Evolutionary conservation across 176 grass and related monocot species (phyloP), one percentile per base, ranked within the genome.

Genomic region (Alopecurus myosuroides): DNA sequence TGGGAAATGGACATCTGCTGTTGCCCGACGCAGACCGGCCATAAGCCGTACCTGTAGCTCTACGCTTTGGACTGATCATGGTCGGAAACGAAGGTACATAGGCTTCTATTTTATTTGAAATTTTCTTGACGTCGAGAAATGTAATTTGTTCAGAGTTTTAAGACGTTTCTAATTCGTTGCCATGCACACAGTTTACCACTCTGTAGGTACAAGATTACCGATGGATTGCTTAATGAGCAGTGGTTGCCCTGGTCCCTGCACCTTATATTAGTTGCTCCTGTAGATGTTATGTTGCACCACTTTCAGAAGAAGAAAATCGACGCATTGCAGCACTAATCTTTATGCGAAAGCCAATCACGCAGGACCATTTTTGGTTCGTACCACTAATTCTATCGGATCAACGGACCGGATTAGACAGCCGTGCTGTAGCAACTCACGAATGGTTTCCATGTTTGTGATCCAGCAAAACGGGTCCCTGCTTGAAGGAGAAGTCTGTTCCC

Each of bases 401-500:
- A 33, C 39, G 77, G 23, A 33, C 55, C 36, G 14, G 50, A 34
- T 77, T 82, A 57, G 46, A 82, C 79, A 81, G 45, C 45, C 44
- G 22, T 69, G 15, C 45, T 39, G 82, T 84, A 46, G 26, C 25
- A 28, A 41, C 44, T 26, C 42, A 45, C 35, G 69, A 36, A 65
- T 71, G 39, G 25, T 65, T 74, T 14, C 11, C 28, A 57, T 79
- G 84, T 78, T n/a, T 22, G 29, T 26, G 29, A 88, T 45, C 58
- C 60, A 22, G 39, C 51, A 9, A 0, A 57, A 61, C 7, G 8
- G 29, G 63, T 75, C 37, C 46, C 52, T 89, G 92, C 95, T 92
- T 97, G 65, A 78, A 30, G 30, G 62, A 92, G 78, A 99, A 92
- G 91, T 74, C 88, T 92, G 86, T 84, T 85, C 67, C 60, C 77